Base-by-base conservation (phyloP, 2,329 filamentous ascomycete genomes). In the Clonostachys rosea region DNA sequence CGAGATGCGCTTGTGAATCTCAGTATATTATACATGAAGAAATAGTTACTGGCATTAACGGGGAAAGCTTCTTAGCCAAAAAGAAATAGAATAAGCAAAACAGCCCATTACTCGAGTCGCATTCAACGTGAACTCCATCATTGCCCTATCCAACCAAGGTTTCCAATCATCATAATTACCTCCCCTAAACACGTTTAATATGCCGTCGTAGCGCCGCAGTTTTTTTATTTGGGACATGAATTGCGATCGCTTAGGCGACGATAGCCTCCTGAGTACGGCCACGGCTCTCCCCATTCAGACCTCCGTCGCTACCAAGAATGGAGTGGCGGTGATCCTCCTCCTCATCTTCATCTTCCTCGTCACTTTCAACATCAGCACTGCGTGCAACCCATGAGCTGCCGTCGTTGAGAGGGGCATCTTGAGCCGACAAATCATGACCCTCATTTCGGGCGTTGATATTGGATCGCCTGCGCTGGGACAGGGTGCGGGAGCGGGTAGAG, bases 381-480 rank as follows among this genome's bases (percentile, higher is more conserved):
- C 87, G 88, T 7, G 86, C 86, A 35, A 91, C 83, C 92, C 92
- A 96, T 12, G 87, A 89, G 62, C 92, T 89, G 49, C 85, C 78
- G 61, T 89, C 87, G 53, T 90, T 83, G 52, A 91, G 69, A 14
- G 89, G 86, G 43, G 80, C 79, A 62, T 96, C 91, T 70, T 96
- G 92, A 43, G 78, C 78, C 3, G 89, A 87, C 37, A 96, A 78
- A 60, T 96, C 91, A 49, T 91, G 78, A 8, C 89, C 88, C 59
- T 92, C 87, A 50, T 82, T 79, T 53, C 81, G 78, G 50, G 78
- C 79, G 54, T 74, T 76, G 61, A 87, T 81, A 64, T 86, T 86
- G 65, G 86, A 84, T 50, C 86, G 83, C 55, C 90, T 86, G 57
- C 91, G 86, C 67, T 91, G 89, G 42, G 89, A 95, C 35, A 97